Evolutionary conservation across 2,329 filamentous ascomycete species (phyloP), one percentile per base, ranked within the genome.

Genomic region (Ophiocordyceps unilateralis): DNA sequence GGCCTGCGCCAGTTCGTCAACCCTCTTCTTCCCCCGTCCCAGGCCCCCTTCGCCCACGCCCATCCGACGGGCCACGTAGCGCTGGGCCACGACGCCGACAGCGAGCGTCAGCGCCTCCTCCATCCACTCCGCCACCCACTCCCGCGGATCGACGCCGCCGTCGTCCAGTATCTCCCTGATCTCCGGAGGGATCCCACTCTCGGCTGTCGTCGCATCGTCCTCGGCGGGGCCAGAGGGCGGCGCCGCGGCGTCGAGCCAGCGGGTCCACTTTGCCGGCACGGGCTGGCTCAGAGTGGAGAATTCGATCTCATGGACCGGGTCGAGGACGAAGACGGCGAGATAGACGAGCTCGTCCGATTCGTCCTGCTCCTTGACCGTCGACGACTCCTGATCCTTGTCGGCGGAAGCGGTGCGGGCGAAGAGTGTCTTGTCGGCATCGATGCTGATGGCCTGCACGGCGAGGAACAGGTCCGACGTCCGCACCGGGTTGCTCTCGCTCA

Each of bases 91-190:
- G 8, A 94, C 68, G 17, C 91, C 89, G 1, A 93, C 75, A 4
- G 78, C 75, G 41, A 96, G 66, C 36, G 70, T 77, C 26, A 98
- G 69, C 0, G 79, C 67, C 64, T 96, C 89, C 64, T 96, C 89
- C 40, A 98, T 74, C 91, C 91, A 98, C 61, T 96, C 91, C 3
- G 88, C 83, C 32, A 94, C 84, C 91, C 91, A 98, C 60, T 98
- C 91, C 45, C 91, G 73, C 0, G 91, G 91, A 56, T 98, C 91
- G 2, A 96, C 85, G 40, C 74, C 76, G 9, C 76, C 77, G 39
- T 65, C 64, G 53, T 78, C 76, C 36, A 98, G 76, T 48, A 96
- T 93, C 50, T 89, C 83, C 20, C 75, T 72, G 53, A 98, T 95
- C 55, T 88, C 86, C 23, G 85, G 81, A 0, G 91, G 89, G n/a